A percentile compares a stretch with the other conserved stretches of the same genome.
Conservation (phyloP, 257 asterid species). For the Verbena officinalis region DNA sequence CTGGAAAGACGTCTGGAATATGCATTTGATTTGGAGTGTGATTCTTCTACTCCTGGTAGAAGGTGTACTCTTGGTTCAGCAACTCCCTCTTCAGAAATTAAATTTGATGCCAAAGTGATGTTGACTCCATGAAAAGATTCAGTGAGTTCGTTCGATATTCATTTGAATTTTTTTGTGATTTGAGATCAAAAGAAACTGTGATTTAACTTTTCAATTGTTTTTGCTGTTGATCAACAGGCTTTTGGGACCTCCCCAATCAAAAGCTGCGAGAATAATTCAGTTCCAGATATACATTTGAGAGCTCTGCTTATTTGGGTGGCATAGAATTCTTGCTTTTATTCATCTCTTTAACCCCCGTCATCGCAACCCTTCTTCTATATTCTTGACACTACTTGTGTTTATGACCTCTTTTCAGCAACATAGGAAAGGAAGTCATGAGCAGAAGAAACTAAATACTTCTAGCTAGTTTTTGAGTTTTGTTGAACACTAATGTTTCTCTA, state of each 20-base stretch:
- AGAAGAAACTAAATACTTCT: constrained; percentile 1
- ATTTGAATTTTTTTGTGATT: not conserved
- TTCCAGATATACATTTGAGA: not conserved
- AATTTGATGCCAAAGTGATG: constrained; percentile 37
- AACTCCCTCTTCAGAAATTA: constrained; percentile 36
- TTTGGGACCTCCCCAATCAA: not conserved
- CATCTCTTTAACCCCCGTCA: no score
- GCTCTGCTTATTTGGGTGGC: not conserved
- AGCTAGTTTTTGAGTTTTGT: constrained; percentile 1
- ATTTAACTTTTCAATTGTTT: not conserved
- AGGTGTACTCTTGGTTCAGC: constrained; percentile 43
- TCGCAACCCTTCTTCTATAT: not conserved
- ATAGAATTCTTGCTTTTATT: constrained; percentile 2
- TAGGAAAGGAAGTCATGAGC: constrained; percentile 6
- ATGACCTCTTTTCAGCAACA: constrained; percentile 8
- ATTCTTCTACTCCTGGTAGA: constrained; percentile 38
- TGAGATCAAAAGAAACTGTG: no score
- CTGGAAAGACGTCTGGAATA: constrained; percentile 64
- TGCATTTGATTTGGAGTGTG: constrained; percentile 66
- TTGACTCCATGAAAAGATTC: constrained; percentile 39
- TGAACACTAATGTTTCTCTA: not conserved
- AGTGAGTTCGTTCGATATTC: constrained; percentile 33
- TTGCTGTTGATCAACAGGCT: constrained; percentile 25
- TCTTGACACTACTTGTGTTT: not conserved
- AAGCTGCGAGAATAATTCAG: constrained; percentile 15